Percentiles rank a stretch among this genome's conserved stretches.
Conservation (phyloP, 2,329 filamentous ascomycete genomes). For the Westerdykella sp. region DNA sequence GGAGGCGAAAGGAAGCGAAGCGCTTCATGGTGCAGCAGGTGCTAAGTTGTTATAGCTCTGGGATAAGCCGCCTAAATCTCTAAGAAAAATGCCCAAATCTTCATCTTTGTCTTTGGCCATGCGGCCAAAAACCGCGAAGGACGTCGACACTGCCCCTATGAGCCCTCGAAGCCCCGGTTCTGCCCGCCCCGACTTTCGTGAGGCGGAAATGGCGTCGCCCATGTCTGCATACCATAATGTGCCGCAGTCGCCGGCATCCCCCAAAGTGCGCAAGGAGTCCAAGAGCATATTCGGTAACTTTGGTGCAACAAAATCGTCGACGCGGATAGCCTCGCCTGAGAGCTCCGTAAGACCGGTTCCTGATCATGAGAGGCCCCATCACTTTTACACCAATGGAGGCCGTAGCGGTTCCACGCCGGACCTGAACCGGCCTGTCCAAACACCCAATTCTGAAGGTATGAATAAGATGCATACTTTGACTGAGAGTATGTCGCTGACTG, state of each 20-base stretch:
- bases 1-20: slow-evolving; percentile 1
- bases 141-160: slow-evolving; percentile 21
- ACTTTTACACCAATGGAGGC: slow-evolving; percentile 38
- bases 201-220: slow-evolving; percentile 24
- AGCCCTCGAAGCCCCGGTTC: slow-evolving; percentile 32
- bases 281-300: slow-evolving; percentile 45
- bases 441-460: slow-evolving; percentile 34
- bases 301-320: slow-evolving; percentile 43
- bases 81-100: slow-evolving; percentile 37
- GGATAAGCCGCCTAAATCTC: slow-evolving; percentile 20
- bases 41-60: slow-evolving; percentile 24
- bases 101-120: slow-evolving; percentile 34
- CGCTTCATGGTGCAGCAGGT: slow-evolving; percentile 9
- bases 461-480: slow-evolving; percentile 3
- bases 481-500: slow-evolving; percentile 9
- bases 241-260: slow-evolving; percentile 30
- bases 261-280: slow-evolving; percentile 35
- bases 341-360: slow-evolving; percentile 29
- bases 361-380: slow-evolving; percentile 25
- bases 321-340: slow-evolving; percentile 35
- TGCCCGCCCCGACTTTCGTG: slow-evolving; percentile 16
- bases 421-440: slow-evolving; percentile 35
- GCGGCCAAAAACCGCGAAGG: slow-evolving; percentile 27
- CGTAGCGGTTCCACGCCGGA: slow-evolving; percentile 46
- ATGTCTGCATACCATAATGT: slow-evolving; percentile 25